Evolutionary conservation across 2,329 filamentous ascomycete genomes (phyloP).

Genomic region (Pseudocercospora eumusae): DNA sequence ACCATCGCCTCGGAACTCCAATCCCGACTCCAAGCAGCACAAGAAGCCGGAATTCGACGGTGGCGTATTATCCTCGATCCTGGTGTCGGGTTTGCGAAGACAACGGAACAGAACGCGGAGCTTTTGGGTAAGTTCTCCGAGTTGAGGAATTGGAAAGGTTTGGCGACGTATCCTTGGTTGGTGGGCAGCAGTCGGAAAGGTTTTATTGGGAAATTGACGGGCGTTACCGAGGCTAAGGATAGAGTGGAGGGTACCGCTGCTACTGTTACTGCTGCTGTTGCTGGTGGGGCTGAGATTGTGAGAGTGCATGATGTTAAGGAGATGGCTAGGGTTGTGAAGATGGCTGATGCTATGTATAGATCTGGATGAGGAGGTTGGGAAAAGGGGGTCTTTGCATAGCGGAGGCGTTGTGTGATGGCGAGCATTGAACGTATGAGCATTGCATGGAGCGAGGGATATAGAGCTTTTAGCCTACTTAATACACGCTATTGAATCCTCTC

Average conservation of each 20-base stretch:
- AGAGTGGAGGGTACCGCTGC: constrained; percentile 85
- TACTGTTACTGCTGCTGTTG: constrained; percentile 80
- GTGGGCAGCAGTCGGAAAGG: constrained; percentile 85
- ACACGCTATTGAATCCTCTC: too few species aligned
- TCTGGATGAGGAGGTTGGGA: background rate
- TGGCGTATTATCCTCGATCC: constrained; percentile 97
- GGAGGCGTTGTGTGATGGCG: background rate
- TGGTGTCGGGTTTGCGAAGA: constrained; percentile 92
- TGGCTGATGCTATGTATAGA: constrained; percentile 79
- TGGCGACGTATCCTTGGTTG: constrained; percentile 79
- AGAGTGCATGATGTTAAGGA: constrained; percentile 86
- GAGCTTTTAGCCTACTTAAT: too few species aligned
- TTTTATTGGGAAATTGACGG: constrained; percentile 83
- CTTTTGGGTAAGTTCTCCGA: constrained; percentile 72
- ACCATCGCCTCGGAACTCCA: constrained; percentile 69
- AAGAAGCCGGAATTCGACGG: constrained; percentile 77
- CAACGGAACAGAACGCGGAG: constrained; percentile 74
- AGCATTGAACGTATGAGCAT: background rate
- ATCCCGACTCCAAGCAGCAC: constrained; percentile 70
- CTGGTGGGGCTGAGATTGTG: constrained; percentile 86
- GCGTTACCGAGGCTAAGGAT: constrained; percentile 68
- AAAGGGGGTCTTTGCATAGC: background rate
- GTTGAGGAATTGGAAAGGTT: constrained; percentile 51
- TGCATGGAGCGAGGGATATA: background rate
- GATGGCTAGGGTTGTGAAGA: constrained; percentile 80